phyloP scores from a whole-genome alignment of 164 flowering plant species.

The Piper betle region DNA sequence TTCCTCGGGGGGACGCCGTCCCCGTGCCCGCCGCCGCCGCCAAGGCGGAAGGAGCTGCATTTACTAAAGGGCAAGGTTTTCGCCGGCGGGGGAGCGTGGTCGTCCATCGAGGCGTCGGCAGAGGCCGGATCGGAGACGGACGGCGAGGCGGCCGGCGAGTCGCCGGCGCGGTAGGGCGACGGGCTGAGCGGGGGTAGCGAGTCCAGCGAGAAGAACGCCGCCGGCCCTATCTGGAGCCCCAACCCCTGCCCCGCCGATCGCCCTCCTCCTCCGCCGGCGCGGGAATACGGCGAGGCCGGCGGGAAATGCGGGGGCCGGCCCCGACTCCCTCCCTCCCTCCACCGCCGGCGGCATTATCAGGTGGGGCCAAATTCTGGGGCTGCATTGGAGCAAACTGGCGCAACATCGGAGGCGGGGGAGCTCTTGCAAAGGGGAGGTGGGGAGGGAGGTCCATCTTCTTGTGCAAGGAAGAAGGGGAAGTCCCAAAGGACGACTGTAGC shows the following conservation, averaged over 20 bases:
- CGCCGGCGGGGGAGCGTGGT: constrained; percentile 25
- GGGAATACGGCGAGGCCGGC: constrained; percentile 62
- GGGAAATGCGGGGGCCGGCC: constrained; percentile 52
- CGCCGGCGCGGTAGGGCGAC: constrained; percentile 43
- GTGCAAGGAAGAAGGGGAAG: constrained; percentile 29
- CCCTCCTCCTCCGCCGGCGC: constrained; percentile 4
- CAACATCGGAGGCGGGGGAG: constrained; percentile 36
- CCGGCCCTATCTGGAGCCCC: constrained; percentile 32
- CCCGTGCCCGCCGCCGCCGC: constrained; percentile 22
- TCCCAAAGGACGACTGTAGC: constrained; percentile 57
- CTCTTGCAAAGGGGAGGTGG: constrained; percentile 24
- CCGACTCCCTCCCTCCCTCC: not conserved
- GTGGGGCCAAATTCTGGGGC: constrained; percentile 27
- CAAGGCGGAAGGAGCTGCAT: constrained; percentile 2
- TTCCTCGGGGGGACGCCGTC: constrained; percentile 77
- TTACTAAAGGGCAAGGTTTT: constrained; percentile 17
- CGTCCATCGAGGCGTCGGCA: constrained; percentile 63
- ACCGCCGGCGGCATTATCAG: constrained; percentile 30
- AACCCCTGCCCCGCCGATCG: constrained; percentile 27
- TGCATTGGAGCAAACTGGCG: constrained; percentile 20
- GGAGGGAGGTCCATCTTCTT: constrained; percentile 38
- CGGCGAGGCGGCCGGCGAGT: constrained; percentile 21
- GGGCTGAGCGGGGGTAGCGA: constrained; percentile 86
- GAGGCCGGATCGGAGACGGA: constrained; percentile 30
- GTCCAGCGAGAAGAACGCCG: constrained; percentile 60